Evolutionary conservation across 2,329 filamentous ascomycete species (phyloP), one percentile per base, ranked within the genome.

Genomic region (Diaporthe amygdali): DNA sequence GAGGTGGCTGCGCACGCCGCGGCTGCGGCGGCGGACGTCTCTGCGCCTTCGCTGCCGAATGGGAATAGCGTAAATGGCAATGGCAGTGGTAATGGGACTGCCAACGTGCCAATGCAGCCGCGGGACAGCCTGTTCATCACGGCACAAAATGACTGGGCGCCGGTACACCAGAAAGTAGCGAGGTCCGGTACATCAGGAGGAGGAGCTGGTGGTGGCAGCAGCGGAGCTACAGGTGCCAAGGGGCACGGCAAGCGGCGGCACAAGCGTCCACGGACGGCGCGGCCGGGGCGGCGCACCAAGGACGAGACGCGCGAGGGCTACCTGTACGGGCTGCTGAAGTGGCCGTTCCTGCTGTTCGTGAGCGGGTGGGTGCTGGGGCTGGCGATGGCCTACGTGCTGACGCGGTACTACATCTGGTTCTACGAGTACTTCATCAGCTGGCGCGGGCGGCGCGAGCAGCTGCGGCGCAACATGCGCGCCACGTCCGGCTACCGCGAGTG

Each of bases 301-400:
- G 96, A 99, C 79, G 96, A 99, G 85, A 98, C 96, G 2, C 88
- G 96, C 75, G 96, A 99, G 83, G 96, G 96, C 25, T 94, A 96
- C 79, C 87, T 97, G 14, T 99, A 99, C 81, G 90, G 89, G 2
- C 80, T 99, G 54, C 86, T 97, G 66, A 98, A 98, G 81, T 98
- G 95, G 93, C 96, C 96, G 2, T 88, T 99, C 75, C 86, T 99
- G 41, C 81, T 95, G 41, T 88, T 93, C 49, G 94, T 97, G 2
- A 87, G 92, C 56, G 89, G 91, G 14, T 98, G 95, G 95, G 89
- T 99, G 61, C 78, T 89, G 0, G 90, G 93, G 17, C 86, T 98
- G 27, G 90, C 91, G 68, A 79, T 91, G 15, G 87, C 90, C 20
- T 99, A 99, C 81, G 84, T 96, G 37, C 84, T 93, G 66, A 98